A percentile compares a stretch with the other conserved stretches of the same genome.
Conservation (phyloP, 2,329 filamentous ascomycete species). For the Colletotrichum costaricense region DNA sequence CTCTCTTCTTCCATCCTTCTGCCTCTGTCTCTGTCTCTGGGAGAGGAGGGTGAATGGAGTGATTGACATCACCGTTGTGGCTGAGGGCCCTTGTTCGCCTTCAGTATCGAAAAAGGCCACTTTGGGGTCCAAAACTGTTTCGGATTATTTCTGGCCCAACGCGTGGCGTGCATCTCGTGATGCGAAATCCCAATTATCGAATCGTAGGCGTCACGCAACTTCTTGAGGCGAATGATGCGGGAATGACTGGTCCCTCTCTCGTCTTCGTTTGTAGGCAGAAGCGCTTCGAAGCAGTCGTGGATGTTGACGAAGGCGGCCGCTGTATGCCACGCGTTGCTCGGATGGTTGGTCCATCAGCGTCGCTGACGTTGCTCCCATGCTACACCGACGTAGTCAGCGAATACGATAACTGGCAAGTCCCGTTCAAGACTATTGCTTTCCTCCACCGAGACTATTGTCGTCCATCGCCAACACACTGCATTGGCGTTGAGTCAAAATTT, state of each 20-base stretch:
- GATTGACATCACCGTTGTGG: neutral
- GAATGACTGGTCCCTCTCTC: neutral
- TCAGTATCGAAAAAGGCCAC: neutral
- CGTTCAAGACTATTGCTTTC: neutral
- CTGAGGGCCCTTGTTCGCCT: neutral
- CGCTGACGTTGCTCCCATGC: neutral
- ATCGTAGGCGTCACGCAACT: neutral
- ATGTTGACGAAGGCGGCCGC: neutral
- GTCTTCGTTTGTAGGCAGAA: neutral
- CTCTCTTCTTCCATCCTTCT: neutral
- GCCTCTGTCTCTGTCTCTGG: neutral
- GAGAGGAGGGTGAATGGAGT: neutral
- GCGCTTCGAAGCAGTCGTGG: neutral
- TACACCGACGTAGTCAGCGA: neutral
- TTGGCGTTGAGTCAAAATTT: constrained; percentile 4
- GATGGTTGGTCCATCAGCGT: neutral
- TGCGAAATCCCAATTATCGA: neutral
- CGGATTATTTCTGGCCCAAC: neutral
- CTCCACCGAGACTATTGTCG: neutral
- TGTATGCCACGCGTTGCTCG: neutral
- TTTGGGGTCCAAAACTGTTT: neutral
- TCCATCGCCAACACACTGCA: neutral
- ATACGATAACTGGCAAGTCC: neutral
- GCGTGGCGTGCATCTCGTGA: neutral
- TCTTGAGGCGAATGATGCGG: neutral